Conservation (phyloP, 257 asterid species). For the Solanum etuberosum region DNA sequence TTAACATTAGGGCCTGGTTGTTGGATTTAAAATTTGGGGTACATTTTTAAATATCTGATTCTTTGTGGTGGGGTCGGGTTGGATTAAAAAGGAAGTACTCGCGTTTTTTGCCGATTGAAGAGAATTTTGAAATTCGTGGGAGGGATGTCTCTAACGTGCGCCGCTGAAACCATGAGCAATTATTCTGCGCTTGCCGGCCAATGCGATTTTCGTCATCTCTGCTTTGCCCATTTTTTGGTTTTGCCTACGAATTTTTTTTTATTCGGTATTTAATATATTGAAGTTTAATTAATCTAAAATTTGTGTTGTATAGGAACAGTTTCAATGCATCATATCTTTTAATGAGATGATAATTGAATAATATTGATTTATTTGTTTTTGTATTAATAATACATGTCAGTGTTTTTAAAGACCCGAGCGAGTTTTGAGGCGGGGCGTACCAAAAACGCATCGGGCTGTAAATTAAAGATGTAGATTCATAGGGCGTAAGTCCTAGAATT, state of each 20-base stretch:
- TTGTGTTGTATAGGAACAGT: too few relatives aligned
- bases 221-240: background rate
- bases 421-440: too few relatives aligned
- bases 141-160: slow-evolving; percentile 32
- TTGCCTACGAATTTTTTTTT: background rate
- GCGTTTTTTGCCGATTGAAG: slow-evolving; percentile 1
- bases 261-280: too few relatives aligned
- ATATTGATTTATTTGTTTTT: too few relatives aligned
- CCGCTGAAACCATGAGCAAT: slow-evolving; percentile 11
- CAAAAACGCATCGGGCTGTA: too few relatives aligned
- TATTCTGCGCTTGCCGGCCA: background rate
- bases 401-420: too few relatives aligned
- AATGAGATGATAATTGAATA: too few relatives aligned
- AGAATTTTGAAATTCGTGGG: slow-evolving; percentile 24
- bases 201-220: background rate
- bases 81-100: slow-evolving; percentile 4
- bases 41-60: background rate
- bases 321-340: background rate
- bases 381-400: too few relatives aligned
- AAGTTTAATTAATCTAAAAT: too few relatives aligned
- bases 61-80: slow-evolving; percentile 17
- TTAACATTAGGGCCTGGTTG: background rate
- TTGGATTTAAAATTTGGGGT: background rate
- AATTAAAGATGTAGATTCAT: too few relatives aligned
- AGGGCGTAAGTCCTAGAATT: too few relatives aligned